Conservation (phyloP, 495 filamentous ascomycete species). For the Daldinia childiae region DNA sequence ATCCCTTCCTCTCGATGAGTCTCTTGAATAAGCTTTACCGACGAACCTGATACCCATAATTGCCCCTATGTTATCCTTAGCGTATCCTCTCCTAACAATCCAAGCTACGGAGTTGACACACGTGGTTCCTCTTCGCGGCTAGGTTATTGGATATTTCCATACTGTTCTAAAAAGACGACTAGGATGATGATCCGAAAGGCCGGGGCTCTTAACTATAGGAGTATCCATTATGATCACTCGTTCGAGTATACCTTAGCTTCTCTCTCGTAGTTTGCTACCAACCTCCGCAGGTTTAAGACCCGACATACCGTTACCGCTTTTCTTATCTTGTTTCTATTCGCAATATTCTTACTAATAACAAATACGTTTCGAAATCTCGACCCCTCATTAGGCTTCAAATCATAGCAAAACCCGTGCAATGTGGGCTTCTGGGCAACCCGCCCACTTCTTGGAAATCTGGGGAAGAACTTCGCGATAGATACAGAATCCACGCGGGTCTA, state of each 20-base stretch:
- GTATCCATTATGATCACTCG: slow-evolving; percentile 7
- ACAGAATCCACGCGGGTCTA: not conserved
- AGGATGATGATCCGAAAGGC: not conserved
- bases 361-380: slow-evolving; percentile 3
- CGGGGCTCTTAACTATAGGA: not conserved
- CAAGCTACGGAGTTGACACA: slow-evolving; percentile 2
- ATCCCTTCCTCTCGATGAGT: slow-evolving; percentile 9
- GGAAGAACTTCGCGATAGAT: slow-evolving; percentile 5
- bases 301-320: slow-evolving; percentile 3
- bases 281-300: not conserved
- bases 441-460: slow-evolving; percentile 18
- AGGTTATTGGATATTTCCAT: slow-evolving; percentile 1
- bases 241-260: slow-evolving; percentile 2
- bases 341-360: not conserved
- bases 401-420: not conserved
- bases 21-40: slow-evolving; percentile 14
- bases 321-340: not conserved
- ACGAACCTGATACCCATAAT: slow-evolving; percentile 12
- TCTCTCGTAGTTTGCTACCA: slow-evolving; percentile 31
- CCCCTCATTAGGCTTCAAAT: not conserved
- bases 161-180: slow-evolving; percentile 18
- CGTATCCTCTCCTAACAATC: not conserved
- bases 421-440: not conserved
- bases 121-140: slow-evolving; percentile 3
- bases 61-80: slow-evolving; percentile 7